A percentile compares a stretch with the other conserved stretches of the same genome.
phyloP scores from a whole-genome alignment of 2,329 filamentous ascomycete genomes.

The Sarocladiaceae sp. region DNA sequence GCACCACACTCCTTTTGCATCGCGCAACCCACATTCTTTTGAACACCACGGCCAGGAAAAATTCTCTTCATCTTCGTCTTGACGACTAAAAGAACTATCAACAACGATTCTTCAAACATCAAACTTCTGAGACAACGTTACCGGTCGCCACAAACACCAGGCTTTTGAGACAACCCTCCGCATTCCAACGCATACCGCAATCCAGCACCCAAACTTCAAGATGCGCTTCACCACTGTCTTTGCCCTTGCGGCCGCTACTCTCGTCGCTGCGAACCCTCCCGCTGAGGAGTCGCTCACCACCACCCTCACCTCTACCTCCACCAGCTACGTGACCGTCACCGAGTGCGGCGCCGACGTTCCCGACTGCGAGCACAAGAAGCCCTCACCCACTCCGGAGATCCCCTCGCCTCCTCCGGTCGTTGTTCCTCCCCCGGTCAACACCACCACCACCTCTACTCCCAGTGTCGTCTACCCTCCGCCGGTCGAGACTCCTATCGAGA shows the following conservation, averaged over 20 bases:
- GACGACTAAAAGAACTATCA: not conserved
- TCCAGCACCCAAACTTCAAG: slow-evolving; percentile 22
- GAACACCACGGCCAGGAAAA: too few relatives aligned
- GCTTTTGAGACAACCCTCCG: not conserved
- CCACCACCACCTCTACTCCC: slow-evolving; percentile 29
- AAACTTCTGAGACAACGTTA: slow-evolving; percentile 1
- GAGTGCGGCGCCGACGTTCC: slow-evolving; percentile 39
- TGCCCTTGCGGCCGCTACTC: slow-evolving; percentile 33
- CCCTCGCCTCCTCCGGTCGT: slow-evolving; percentile 6
- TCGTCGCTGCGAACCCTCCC: slow-evolving; percentile 32
- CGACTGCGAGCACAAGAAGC: slow-evolving; percentile 32
- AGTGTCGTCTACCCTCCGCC: slow-evolving; percentile 17
- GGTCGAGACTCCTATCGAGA: slow-evolving; percentile 22
- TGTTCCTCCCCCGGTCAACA: slow-evolving; percentile 16
- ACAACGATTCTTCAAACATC: not conserved
- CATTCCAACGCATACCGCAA: not conserved
- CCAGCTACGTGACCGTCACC: slow-evolving; percentile 42
- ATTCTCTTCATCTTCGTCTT: not conserved
- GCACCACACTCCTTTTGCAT: slow-evolving; percentile 3
- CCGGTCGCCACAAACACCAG: too few relatives aligned
- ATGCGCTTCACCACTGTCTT: slow-evolving; percentile 43
- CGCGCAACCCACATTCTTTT: slow-evolving; percentile 8
- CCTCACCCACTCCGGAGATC: slow-evolving; percentile 13
- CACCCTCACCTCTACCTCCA: slow-evolving; percentile 40
- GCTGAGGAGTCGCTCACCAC: slow-evolving; percentile 28